Percentiles rank a stretch among this genome's conserved stretches.
phyloP scores from a whole-genome alignment of 306 rosid species.

The Hippophae tibetana region DNA sequence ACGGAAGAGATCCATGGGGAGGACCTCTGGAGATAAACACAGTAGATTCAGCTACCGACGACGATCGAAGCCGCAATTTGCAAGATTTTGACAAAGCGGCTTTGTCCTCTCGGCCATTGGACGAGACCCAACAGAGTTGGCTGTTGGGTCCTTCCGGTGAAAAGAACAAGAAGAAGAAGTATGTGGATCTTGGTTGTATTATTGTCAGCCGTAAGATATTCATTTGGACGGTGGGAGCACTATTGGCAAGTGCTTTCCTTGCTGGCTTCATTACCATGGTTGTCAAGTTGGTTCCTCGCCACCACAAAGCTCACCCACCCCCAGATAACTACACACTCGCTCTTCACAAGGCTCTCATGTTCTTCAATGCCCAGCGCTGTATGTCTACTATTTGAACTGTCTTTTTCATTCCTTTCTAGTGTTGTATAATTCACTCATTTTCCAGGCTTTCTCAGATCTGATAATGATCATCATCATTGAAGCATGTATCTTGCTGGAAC shows the following conservation, averaged over 20 bases:
- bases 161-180: constrained; percentile 90
- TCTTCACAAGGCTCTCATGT: constrained; percentile 90
- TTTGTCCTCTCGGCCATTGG: constrained; percentile 75
- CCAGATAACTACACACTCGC: constrained; percentile 94
- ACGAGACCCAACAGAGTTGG: constrained; percentile 99
- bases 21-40: constrained; percentile 87
- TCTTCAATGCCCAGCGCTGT: constrained; percentile 94
- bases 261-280: constrained; percentile 72
- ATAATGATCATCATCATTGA: no score
- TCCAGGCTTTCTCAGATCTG: no score
- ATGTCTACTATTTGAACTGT: background rate
- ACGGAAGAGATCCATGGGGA: constrained; percentile 98
- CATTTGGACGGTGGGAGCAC: constrained; percentile 66
- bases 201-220: constrained; percentile 93
- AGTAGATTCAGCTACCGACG: constrained; percentile 88
- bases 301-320: constrained; percentile 46
- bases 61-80: constrained; percentile 84
- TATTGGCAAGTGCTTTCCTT: constrained; percentile 47
- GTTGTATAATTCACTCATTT: background rate
- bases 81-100: constrained; percentile 87
- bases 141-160: constrained; percentile 69
- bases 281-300: constrained; percentile 81
- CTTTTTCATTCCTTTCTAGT: background rate
- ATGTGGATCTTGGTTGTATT: constrained; percentile 92
- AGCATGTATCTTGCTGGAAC: no score